These are phyloP conservation scores for Rhodamnia rubescens DNA, from an alignment of 345 rosid species.

Conservation along the genomic window DNA sequence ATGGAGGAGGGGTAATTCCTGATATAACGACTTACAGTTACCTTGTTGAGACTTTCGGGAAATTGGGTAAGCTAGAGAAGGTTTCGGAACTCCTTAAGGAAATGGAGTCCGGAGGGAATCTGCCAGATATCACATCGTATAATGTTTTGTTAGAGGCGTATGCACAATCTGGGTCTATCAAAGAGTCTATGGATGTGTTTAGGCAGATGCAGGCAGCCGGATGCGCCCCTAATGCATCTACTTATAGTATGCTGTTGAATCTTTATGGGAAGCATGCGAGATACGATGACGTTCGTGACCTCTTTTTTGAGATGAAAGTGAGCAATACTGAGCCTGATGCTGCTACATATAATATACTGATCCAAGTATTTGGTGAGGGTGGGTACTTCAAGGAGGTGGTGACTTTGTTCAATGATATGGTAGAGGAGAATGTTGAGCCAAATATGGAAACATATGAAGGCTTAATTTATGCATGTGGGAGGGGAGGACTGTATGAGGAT, in stretches of 20 bases:
- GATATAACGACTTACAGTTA: slow-evolving; percentile 65
- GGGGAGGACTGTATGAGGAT: slow-evolving; percentile 83
- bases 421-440: slow-evolving; percentile 86
- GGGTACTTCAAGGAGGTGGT: slow-evolving; percentile 97
- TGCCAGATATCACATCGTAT: slow-evolving; percentile 73
- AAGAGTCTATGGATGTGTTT: slow-evolving; percentile 74
- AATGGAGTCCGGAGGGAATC: slow-evolving; percentile 74
- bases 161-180: slow-evolving; percentile 53
- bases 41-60: slow-evolving; percentile 74
- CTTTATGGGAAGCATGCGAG: slow-evolving; percentile 73
- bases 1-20: slow-evolving; percentile 79
- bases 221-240: slow-evolving; percentile 59
- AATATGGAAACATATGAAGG: slow-evolving; percentile 88
- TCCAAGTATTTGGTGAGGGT: slow-evolving; percentile 86
- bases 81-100: slow-evolving; percentile 58
- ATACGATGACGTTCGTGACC: slow-evolving; percentile 80
- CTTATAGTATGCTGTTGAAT: slow-evolving; percentile 66
- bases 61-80: slow-evolving; percentile 52
- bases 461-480: slow-evolving; percentile 78
- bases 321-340: slow-evolving; percentile 84
- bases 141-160: slow-evolving; percentile 79
- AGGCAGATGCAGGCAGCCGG: slow-evolving; percentile 88
- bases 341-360: slow-evolving; percentile 69
- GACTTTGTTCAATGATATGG: slow-evolving; percentile 89
- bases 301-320: slow-evolving; percentile 90